Percentiles rank a stretch among this genome's conserved stretches.
phyloP scores from a whole-genome alignment of 768 basidiomycete genomes.

The Termitomyces sp. region DNA sequence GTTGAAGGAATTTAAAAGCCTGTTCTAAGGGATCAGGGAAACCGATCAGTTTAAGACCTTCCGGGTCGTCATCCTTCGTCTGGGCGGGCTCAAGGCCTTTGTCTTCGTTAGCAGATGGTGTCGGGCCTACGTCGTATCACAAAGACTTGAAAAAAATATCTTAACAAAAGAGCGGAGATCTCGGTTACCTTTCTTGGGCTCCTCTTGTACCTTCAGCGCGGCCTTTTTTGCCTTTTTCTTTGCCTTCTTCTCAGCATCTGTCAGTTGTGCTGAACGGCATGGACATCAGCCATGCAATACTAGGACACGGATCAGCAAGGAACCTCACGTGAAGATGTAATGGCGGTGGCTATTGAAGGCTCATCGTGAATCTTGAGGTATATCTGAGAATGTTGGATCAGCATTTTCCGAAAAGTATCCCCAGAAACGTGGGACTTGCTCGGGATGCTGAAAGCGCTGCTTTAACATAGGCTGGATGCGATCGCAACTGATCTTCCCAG shows the following conservation, averaged over 20 bases:
- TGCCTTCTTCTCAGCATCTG: conserved; percentile 72
- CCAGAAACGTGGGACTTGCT: conserved; percentile 30
- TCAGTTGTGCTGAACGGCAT: conserved; percentile 30
- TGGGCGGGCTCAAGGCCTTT: conserved; percentile 57
- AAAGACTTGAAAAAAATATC: neutral
- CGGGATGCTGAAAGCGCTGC: conserved; percentile 68
- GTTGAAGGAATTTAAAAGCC: conserved; percentile 66
- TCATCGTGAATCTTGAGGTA: conserved; percentile 69
- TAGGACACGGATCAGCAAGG: neutral
- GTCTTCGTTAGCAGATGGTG: conserved; percentile 49
- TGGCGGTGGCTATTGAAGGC: conserved; percentile 48
- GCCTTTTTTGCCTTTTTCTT: conserved; percentile 86
- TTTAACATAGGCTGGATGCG: conserved; percentile 70
- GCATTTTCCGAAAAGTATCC: neutral
- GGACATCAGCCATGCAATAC: neutral
- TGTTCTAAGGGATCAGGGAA: conserved; percentile 65
- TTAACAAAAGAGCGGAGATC: conserved; percentile 1
- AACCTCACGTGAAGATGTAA: conserved; percentile 32
- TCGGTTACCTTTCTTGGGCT: conserved; percentile 62
- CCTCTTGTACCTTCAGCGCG: conserved; percentile 59
- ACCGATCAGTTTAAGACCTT: conserved; percentile 66
- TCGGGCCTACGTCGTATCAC: conserved; percentile 16
- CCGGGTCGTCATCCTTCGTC: conserved; percentile 77
- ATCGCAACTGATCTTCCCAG: conserved; percentile 79
- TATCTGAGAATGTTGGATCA: conserved; percentile 45